phyloP scores from a whole-genome alignment of 257 asterid species.

The Forsythia viridissima region DNA sequence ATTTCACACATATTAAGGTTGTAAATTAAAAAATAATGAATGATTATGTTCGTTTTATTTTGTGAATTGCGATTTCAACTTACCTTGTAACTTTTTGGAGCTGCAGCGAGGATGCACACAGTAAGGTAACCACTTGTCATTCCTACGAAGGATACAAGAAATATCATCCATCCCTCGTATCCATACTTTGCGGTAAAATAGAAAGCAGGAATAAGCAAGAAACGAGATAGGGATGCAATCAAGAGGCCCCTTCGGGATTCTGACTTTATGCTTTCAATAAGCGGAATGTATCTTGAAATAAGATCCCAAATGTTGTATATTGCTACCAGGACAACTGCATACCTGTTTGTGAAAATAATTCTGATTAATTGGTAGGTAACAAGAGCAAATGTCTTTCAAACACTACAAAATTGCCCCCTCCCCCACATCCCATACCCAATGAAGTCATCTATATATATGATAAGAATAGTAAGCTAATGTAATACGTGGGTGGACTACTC shows the following conservation, averaged over 20 bases:
- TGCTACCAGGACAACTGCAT: constrained; percentile 38
- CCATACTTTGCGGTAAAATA: constrained; percentile 50
- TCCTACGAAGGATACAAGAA: constrained; percentile 44
- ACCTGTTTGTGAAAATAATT: constrained; percentile 28
- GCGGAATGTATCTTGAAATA: constrained; percentile 42
- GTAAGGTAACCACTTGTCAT: constrained; percentile 47
- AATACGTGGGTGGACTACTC: no score
- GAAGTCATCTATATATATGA: no score
- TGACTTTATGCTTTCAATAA: constrained; percentile 25
- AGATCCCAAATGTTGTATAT: constrained; percentile 39
- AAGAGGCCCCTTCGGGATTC: constrained; percentile 37
- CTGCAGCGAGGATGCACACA: constrained; percentile 42
- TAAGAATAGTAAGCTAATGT: no score
- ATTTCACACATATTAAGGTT: neutral
- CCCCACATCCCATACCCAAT: no score
- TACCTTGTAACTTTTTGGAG: constrained; percentile 52
- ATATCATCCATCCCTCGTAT: constrained; percentile 56
- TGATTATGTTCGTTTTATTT: no score
- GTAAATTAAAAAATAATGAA: neutral
- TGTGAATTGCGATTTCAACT: neutral
- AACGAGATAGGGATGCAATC: constrained; percentile 33
- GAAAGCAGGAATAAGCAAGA: constrained; percentile 45
- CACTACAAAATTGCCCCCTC: no score
- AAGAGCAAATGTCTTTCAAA: neutral
- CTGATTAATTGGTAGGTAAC: neutral